These are phyloP conservation scores for Nicotiana otophora DNA, from an alignment of 257 asterid species.

Conservation along the genomic window DNA sequence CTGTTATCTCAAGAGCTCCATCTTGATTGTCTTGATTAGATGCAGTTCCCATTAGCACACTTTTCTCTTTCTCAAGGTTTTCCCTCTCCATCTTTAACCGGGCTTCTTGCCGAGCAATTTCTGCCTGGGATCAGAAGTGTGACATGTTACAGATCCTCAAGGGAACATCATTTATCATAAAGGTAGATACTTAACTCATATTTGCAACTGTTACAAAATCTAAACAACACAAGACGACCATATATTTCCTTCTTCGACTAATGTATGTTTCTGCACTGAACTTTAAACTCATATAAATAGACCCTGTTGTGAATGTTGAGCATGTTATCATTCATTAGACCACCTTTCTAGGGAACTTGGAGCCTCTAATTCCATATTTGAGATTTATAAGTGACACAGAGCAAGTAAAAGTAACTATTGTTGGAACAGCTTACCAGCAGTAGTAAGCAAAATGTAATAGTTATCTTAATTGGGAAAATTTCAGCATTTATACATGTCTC, in stretches of 20 bases:
- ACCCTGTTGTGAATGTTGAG: neutral
- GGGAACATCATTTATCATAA: neutral
- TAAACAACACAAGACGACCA: neutral
- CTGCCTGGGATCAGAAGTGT: conserved; percentile 50
- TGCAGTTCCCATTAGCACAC: conserved; percentile 98
- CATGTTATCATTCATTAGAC: neutral
- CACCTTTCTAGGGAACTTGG: neutral
- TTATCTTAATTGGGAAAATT: neutral
- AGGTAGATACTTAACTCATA: neutral
- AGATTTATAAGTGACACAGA: neutral
- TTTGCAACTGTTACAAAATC: neutral
- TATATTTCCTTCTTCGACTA: neutral
- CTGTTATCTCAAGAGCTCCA: conserved; percentile 97
- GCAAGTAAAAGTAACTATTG: neutral
- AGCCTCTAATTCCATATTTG: neutral
- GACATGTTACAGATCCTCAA: neutral
- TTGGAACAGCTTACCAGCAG: neutral
- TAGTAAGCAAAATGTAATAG: neutral
- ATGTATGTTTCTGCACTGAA: neutral
- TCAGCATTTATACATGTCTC: neutral
- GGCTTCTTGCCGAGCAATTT: conserved; percentile 93
- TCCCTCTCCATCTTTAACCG: conserved; percentile 92
- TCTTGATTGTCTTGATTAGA: conserved; percentile 98
- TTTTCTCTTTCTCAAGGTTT: conserved; percentile 92
- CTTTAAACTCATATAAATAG: neutral